A percentile compares a stretch with the other conserved stretches of the same genome.
Conservation (phyloP, 2,329 filamentous ascomycete genomes). For the Colletotrichum sojae region DNA sequence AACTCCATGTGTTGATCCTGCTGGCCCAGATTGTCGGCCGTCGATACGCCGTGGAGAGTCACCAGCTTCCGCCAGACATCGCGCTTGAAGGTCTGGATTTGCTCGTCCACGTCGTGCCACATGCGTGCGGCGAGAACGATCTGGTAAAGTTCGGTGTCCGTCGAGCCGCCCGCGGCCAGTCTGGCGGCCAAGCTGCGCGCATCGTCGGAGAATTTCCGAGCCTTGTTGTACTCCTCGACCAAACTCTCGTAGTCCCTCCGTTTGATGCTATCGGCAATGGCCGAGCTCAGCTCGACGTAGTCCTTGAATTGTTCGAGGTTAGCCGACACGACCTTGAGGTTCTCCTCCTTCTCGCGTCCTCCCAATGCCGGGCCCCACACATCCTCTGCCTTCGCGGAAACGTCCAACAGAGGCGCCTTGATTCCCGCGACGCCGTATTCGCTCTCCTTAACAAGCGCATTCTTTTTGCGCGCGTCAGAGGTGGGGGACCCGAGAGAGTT, state of each 20-base stretch:
- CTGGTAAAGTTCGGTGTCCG: conserved; percentile 86
- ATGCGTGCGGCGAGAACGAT: conserved; percentile 91
- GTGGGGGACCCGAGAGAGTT: conserved; percentile 52
- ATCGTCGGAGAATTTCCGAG: conserved; percentile 85
- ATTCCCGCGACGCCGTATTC: conserved; percentile 92
- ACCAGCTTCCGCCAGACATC: conserved; percentile 89
- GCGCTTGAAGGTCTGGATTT: conserved; percentile 88
- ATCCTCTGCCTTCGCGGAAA: conserved; percentile 94
- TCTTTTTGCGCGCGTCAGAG: conserved; percentile 80
- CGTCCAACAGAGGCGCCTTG: conserved; percentile 88
- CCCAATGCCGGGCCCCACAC: conserved; percentile 96
- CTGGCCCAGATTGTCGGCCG: conserved; percentile 62
- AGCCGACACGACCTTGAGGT: conserved; percentile 82
- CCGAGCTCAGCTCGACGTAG: conserved; percentile 84
- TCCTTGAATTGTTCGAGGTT: conserved; percentile 85
- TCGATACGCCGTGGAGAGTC: conserved; percentile 72
- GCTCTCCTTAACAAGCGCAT: conserved; percentile 91
- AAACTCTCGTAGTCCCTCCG: conserved; percentile 91
- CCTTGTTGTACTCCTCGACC: conserved; percentile 87
- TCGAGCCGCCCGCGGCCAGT: conserved; percentile 69
- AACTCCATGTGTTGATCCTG: conserved; percentile 93
- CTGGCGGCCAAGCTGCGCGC: conserved; percentile 76
- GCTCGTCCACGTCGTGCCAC: conserved; percentile 94
- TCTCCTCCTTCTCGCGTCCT: conserved; percentile 91
- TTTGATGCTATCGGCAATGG: conserved; percentile 87